Percentiles rank a stretch among this genome's conserved stretches.
Evolutionary conservation across 495 filamentous ascomycete genomes (phyloP).

Genomic region (Lepidopterella palustris): DNA sequence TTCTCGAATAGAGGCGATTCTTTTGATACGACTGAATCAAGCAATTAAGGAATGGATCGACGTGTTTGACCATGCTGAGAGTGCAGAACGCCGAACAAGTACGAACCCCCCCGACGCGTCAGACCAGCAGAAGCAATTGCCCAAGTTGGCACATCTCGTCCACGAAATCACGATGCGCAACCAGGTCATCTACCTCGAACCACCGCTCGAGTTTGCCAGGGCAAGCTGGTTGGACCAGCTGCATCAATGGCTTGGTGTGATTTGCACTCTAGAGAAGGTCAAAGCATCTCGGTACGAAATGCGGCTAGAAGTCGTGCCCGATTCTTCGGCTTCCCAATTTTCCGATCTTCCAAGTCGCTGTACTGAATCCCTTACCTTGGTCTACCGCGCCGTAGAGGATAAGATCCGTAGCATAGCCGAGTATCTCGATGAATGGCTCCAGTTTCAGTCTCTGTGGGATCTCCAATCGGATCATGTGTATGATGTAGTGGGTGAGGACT

Average conservation of each 20-base stretch:
- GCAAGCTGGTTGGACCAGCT: slow-evolving; percentile 92
- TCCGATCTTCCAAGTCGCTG: slow-evolving; percentile 80
- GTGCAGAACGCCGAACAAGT: slow-evolving; percentile 43
- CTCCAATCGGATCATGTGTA: slow-evolving; percentile 92
- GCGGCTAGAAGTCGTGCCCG: slow-evolving; percentile 57
- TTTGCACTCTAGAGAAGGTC: slow-evolving; percentile 86
- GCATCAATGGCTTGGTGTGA: slow-evolving; percentile 84
- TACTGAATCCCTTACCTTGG: slow-evolving; percentile 64
- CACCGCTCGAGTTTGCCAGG: slow-evolving; percentile 82
- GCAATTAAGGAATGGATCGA: slow-evolving; percentile 80
- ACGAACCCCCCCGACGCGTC: slow-evolving; percentile 38
- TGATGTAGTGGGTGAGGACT: slow-evolving; percentile 79
- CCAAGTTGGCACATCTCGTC: slow-evolving; percentile 60
- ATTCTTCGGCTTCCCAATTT: slow-evolving; percentile 63
- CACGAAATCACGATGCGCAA: slow-evolving; percentile 96
- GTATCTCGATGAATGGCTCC: slow-evolving; percentile 95
- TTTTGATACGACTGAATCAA: slow-evolving; percentile 68
- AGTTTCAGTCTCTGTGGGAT: slow-evolving; percentile 98
- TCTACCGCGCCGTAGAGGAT: slow-evolving; percentile 72
- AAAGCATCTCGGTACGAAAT: slow-evolving; percentile 94
- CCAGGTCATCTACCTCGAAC: slow-evolving; percentile 91
- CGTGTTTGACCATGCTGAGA: slow-evolving; percentile 52
- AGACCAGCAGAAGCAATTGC: slow-evolving; percentile 45
- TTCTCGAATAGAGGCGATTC: slow-evolving; percentile 65
- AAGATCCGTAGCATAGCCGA: slow-evolving; percentile 66